Evolutionary conservation across 2,329 filamentous ascomycete genomes (phyloP).

Genomic region (Massarina eburnea): DNA sequence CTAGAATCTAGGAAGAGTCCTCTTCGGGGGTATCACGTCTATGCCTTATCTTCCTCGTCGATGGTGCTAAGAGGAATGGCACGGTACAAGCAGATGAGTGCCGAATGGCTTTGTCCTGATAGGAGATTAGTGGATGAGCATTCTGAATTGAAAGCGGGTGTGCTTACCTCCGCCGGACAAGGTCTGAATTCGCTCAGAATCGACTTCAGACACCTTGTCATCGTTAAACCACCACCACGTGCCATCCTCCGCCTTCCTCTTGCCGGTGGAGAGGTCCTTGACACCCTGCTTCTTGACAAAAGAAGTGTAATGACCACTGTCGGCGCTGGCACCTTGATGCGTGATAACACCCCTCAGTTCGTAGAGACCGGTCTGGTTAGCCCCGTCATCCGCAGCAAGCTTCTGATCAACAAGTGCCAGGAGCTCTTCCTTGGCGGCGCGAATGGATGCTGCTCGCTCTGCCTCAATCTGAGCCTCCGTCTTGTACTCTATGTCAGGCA

Average conservation of each 20-base stretch:
- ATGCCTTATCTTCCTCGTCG: constrained; percentile 48
- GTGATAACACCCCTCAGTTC: constrained; percentile 93
- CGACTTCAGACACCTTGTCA: constrained; percentile 92
- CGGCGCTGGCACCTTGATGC: constrained; percentile 93
- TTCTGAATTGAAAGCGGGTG: constrained; percentile 1
- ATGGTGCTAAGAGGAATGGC: constrained; percentile 68
- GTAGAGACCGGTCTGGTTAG: constrained; percentile 93
- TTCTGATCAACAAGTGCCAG: constrained; percentile 74
- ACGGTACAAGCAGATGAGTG: constrained; percentile 76
- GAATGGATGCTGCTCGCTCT: constrained; percentile 74
- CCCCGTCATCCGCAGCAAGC: constrained; percentile 73
- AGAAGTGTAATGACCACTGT: constrained; percentile 96
- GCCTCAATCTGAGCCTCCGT: constrained; percentile 91
- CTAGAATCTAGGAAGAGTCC: too few species aligned
- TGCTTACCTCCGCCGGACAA: constrained; percentile 79
- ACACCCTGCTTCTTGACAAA: constrained; percentile 90
- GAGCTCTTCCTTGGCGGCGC: constrained; percentile 85
- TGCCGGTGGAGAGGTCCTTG: constrained; percentile 73
- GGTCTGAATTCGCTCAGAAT: constrained; percentile 85
- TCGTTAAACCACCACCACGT: constrained; percentile 99
- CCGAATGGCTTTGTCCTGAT: constrained; percentile 72
- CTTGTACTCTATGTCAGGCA: constrained; percentile 77
- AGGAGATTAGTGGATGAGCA: constrained; percentile 17
- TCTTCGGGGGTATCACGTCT: neutral
- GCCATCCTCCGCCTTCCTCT: constrained; percentile 78